Percentiles rank a stretch among this genome's conserved stretches.
Conservation (phyloP, 257 asterid genomes). For the Solanum ossicruentum region DNA sequence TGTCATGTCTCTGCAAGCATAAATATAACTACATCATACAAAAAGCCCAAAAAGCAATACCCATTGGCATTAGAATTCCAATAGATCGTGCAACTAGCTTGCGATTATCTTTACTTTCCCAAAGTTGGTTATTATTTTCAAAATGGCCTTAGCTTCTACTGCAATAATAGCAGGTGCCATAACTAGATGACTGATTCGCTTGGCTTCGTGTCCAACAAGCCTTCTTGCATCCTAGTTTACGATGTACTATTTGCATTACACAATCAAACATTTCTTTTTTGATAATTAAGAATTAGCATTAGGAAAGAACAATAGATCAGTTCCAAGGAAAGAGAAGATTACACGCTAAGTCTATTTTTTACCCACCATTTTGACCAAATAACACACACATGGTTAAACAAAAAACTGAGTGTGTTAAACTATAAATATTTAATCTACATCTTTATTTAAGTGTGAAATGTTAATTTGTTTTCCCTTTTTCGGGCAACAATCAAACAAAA, state of each 20-base stretch:
- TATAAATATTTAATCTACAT: too few relatives aligned
- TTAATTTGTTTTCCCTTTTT: too few relatives aligned
- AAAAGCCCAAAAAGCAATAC: not conserved
- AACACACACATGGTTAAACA: too few relatives aligned
- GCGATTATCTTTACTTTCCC: not conserved
- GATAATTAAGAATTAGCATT: not conserved
- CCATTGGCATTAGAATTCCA: not conserved
- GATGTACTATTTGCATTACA: not conserved
- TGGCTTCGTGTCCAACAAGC: not conserved
- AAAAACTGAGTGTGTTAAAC: too few relatives aligned
- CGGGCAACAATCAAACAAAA: too few relatives aligned
- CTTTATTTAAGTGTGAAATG: too few relatives aligned
- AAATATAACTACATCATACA: conserved; percentile 11
- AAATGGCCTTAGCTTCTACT: not conserved
- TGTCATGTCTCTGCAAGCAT: conserved; percentile 82
- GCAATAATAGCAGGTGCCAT: not conserved
- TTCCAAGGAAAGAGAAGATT: not conserved
- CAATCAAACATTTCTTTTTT: not conserved
- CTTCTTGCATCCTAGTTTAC: not conserved
- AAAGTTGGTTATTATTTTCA: not conserved
- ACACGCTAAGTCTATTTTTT: not conserved
- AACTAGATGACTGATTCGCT: not conserved
- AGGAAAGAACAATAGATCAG: not conserved
- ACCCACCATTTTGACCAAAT: too few relatives aligned
- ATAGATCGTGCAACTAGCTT: not conserved